A percentile compares a stretch with the other conserved stretches of the same genome.
Evolutionary conservation across 495 filamentous ascomycete genomes (phyloP).

Genomic region (Staphylotrichum tortipilum): DNA sequence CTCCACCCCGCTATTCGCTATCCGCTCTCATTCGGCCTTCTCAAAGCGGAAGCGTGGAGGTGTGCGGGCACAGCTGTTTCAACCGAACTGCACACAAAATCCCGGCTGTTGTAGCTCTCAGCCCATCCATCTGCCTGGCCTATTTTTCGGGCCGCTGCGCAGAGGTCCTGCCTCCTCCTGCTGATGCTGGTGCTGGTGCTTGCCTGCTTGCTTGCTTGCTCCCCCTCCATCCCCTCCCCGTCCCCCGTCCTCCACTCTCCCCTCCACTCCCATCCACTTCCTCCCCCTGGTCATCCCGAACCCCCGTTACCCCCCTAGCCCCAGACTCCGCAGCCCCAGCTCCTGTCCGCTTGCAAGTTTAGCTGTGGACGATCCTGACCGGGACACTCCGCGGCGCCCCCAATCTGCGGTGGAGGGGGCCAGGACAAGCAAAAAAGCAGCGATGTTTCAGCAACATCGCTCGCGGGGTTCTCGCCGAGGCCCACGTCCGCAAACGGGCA

Average conservation of each 20-base stretch:
- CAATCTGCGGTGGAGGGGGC: neutral
- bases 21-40: no score
- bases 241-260: no score
- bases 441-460: neutral
- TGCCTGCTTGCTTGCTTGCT: no score
- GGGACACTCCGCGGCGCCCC: neutral
- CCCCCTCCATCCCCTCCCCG: no score
- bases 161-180: no score
- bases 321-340: neutral
- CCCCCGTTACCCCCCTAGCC: no score
- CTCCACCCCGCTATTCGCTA: neutral
- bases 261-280: no score
- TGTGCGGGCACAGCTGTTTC: constrained; percentile 17
- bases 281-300: no score
- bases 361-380: neutral
- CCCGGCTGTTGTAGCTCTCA: neutral
- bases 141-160: constrained; percentile 11
- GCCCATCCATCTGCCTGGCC: constrained; percentile 9
- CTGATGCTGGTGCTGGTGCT: no score
- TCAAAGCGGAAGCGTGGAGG: no score
- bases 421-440: neutral
- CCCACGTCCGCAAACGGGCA: constrained; percentile 1
- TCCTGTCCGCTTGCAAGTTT: constrained; percentile 1
- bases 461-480: no score
- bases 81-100: neutral